These are phyloP conservation scores for Combretum micranthum DNA, from an alignment of 345 rosid genomes.

Conservation along the genomic window DNA sequence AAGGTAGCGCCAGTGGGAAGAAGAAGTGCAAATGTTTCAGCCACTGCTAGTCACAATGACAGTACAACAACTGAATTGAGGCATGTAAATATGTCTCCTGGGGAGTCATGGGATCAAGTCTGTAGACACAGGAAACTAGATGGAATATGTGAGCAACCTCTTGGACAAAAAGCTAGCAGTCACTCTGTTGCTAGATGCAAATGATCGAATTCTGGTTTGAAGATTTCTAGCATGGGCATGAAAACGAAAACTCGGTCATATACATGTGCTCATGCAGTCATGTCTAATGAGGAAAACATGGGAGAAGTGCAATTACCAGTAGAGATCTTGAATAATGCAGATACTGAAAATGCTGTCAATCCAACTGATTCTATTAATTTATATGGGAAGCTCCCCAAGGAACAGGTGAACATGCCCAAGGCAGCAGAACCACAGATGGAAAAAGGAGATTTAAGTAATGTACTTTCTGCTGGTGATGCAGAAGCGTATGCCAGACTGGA, in stretches of 20 bases:
- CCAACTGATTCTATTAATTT: conserved; percentile 8
- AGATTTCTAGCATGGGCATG: conserved; percentile 17
- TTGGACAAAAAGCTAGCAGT: conserved; percentile 10
- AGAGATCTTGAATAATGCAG: conserved; percentile 8
- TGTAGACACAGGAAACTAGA: background rate
- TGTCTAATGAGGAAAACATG: conserved; percentile 5
- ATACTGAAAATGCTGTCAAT: conserved; percentile 2
- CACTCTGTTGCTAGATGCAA: conserved; percentile 12
- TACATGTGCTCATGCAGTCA: conserved; percentile 1
- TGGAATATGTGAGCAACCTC: background rate
- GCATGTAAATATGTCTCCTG: background rate
- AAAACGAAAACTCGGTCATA: conserved; percentile 23
- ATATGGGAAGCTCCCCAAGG: conserved; percentile 8
- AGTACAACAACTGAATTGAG: no score
- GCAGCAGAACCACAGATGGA: conserved; percentile 3
- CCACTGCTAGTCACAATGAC: no score
- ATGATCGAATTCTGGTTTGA: conserved; percentile 19
- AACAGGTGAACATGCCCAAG: conserved; percentile 5
- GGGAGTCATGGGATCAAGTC: no score
- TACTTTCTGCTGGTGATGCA: conserved; percentile 9
- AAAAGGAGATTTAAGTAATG: conserved; percentile 11
- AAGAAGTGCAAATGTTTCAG: no score
- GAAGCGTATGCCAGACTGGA: conserved; percentile 16
- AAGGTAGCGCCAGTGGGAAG: no score
- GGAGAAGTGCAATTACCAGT: conserved; percentile 1